Base-by-base conservation (phyloP, 306 rosid species). In the Castanea sativa region DNA sequence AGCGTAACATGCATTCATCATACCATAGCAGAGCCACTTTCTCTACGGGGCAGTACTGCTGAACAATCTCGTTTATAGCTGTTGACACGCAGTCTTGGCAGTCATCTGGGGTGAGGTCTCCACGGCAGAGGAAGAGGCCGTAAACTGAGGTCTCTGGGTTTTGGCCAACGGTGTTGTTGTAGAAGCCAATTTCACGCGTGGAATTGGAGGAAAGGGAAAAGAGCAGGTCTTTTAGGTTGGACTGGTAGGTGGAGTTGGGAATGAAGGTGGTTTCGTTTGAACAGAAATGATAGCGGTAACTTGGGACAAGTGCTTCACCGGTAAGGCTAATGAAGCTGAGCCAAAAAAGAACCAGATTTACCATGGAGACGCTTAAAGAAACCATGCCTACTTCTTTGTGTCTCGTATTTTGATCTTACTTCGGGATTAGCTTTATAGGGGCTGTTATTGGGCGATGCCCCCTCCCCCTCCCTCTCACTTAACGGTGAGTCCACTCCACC, bases 1-100 rank as follows among this genome's bases (percentile, higher is more conserved):
- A 86, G 9, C 85, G 79, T n/a, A 86, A 2, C 82, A 81, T 75
- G 78, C 90, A 86, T 29, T 78, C 79, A 0, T 80, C 81, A 52
- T 65, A 78, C 90, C 85, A 83, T 4, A 83, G 30, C 0, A 78
- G 15, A 1, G 87, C 55, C 10, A 25, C 79, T 57, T 78, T 78
- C 53, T 15, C 21, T 5, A 1, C 11, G 6, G 87, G 85, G 67
- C 85, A 77, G 57, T 55, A 80, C 1, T 0, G 6, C 45, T 78
- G 75, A n/a, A 52, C 75, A 27, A 73, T 14, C 18, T 60, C 33
- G 15, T 8, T 23, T 6, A 80, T 60, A 19, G 85, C 84, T 16
- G 52, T 25, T 32, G 77, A n/a, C 73, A 55, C 55, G 10, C 87
- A 86, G 35, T 81, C 90, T 10, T 73, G 73, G 80, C 87, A 83